phyloP scores from a whole-genome alignment of 352 stramenopile species.

The Globisporangium nodosum region DNA sequence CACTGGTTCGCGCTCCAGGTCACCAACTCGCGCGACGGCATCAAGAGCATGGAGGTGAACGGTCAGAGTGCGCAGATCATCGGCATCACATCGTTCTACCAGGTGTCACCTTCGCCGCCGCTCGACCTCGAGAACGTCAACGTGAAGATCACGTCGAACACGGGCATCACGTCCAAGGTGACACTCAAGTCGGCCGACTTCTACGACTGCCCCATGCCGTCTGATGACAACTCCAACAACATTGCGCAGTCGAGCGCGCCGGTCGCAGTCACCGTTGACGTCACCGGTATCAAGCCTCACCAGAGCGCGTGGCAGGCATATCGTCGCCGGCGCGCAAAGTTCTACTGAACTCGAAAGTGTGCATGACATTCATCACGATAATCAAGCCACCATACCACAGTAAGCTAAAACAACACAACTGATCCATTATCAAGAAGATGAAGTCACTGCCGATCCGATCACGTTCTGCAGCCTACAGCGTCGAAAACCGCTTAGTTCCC shows the following conservation, averaged over 20 bases:
- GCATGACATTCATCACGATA: constrained; percentile 67
- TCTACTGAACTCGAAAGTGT: constrained; percentile 19
- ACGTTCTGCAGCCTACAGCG: no score
- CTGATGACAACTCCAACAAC: constrained; percentile 21
- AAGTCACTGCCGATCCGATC: no score
- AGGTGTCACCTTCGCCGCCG: constrained; percentile 53
- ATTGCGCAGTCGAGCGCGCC: constrained; percentile 20
- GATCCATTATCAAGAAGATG: constrained; percentile 80
- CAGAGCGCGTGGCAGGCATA: constrained; percentile 36
- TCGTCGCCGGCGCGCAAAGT: constrained; percentile 21
- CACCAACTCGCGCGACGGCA: constrained; percentile 65
- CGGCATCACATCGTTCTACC: constrained; percentile 87
- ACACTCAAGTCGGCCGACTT: constrained; percentile 29
- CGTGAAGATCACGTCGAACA: constrained; percentile 27
- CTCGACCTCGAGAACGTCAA: constrained; percentile 10
- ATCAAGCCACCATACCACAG: constrained; percentile 23
- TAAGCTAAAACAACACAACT: constrained; percentile 41
- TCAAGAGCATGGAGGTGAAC: constrained; percentile 4
- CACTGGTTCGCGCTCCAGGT: constrained; percentile 62
- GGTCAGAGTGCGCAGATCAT: constrained; percentile 83
- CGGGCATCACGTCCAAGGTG: constrained; percentile 63
- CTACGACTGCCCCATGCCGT: constrained; percentile 33
- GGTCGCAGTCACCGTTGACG: constrained; percentile 23
- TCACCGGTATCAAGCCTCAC: constrained; percentile 24
- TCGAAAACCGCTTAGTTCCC: constrained; percentile 54